These are phyloP conservation scores for Poterioochromonas sp. DNA, from an alignment of 352 stramenopile species.

Conservation along the genomic window DNA sequence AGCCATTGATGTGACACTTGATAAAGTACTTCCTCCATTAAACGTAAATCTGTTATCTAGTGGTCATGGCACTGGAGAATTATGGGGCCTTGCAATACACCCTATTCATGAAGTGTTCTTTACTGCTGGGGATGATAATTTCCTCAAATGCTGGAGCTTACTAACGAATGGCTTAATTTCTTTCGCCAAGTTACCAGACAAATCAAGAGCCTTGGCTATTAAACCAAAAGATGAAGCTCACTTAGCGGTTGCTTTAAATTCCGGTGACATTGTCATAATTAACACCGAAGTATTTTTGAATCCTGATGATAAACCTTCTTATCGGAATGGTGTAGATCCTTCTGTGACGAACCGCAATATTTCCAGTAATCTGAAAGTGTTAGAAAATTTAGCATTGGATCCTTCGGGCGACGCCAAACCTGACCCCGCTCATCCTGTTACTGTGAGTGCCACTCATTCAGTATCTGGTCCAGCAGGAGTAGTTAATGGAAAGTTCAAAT, in stretches of 20 bases:
- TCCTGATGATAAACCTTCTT: background rate
- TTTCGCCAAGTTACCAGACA: background rate
- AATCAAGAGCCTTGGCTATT: background rate
- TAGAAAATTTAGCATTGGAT: background rate
- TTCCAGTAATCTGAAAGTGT: background rate
- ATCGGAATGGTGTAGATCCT: background rate
- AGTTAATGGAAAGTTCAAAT: background rate
- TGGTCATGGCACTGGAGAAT: conserved; percentile 58
- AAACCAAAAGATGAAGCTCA: background rate
- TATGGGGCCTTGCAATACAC: conserved; percentile 72
- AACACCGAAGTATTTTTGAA: background rate
- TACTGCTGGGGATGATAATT: conserved; percentile 70
- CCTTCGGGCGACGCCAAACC: background rate
- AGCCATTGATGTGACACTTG: too few relatives aligned
- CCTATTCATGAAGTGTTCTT: conserved; percentile 62
- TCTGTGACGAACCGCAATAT: background rate
- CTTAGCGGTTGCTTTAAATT: conserved; percentile 11
- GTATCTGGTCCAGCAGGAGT: background rate
- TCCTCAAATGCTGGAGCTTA: conserved; percentile 65
- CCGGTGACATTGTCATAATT: background rate
- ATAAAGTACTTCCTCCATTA: too few relatives aligned
- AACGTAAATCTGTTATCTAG: background rate
- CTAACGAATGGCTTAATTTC: background rate
- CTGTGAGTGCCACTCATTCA: background rate
- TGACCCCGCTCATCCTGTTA: background rate